Percentiles rank a stretch among this genome's conserved stretches.
Evolutionary conservation across 2,329 filamentous ascomycete species (phyloP).

Genomic region (Fusarium secorum): DNA sequence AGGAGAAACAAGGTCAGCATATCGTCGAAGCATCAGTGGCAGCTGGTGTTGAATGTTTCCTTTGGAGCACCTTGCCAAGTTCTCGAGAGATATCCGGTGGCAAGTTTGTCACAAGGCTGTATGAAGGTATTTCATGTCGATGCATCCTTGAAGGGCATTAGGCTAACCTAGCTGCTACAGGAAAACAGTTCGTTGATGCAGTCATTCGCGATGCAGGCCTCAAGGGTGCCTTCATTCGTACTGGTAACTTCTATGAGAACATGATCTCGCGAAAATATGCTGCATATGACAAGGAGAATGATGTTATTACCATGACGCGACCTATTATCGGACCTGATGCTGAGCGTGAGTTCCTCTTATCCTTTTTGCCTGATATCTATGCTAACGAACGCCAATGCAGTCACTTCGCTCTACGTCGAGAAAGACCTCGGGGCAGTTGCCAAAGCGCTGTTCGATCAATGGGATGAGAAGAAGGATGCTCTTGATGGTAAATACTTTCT

Average conservation of each 20-base stretch:
- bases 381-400: background rate
- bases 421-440: constrained; percentile 13
- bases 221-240: constrained; percentile 15
- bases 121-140: constrained; percentile 1
- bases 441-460: constrained; percentile 22
- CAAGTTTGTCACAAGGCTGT: constrained; percentile 21
- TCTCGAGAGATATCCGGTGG: constrained; percentile 21
- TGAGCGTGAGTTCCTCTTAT: background rate
- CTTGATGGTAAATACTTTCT: constrained; percentile 22
- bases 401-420: constrained; percentile 24
- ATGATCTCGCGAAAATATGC: constrained; percentile 27
- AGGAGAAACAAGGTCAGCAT: constrained; percentile 23
- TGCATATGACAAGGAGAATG: constrained; percentile 5
- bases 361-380: background rate
- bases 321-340: constrained; percentile 24
- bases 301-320: constrained; percentile 23
- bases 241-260: constrained; percentile 26
- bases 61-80: constrained; percentile 23
- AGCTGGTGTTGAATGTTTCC: constrained; percentile 18
- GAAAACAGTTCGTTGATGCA: constrained; percentile 20
- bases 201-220: constrained; percentile 23
- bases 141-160: rapidly evolving
- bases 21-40: constrained; percentile 19
- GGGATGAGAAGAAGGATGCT: constrained; percentile 6
- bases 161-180: background rate